These are phyloP conservation scores for Chenopodium suecicum DNA, from an alignment of 148 eudicot species.

Conservation along the genomic window DNA sequence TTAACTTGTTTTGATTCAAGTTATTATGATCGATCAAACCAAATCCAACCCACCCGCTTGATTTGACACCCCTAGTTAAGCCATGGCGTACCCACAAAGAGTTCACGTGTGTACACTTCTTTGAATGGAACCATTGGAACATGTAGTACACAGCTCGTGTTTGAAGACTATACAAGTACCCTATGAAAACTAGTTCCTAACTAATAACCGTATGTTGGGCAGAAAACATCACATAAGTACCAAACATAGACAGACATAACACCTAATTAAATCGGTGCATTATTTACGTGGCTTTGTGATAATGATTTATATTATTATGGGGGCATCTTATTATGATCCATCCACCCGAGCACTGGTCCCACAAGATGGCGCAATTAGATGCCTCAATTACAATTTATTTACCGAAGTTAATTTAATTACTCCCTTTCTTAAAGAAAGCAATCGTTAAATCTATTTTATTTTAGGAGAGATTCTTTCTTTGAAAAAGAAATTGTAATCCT, in stretches of 20 bases:
- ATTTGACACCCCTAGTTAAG: no score
- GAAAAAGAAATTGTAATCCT: no score
- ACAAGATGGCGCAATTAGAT: neutral
- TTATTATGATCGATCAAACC: no score
- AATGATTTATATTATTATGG: neutral
- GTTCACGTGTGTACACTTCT: neutral
- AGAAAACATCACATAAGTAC: constrained; percentile 3
- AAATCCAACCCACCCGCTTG: no score
- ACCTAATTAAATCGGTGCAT: constrained; percentile 11
- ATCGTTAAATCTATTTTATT: neutral
- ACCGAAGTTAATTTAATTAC: neutral
- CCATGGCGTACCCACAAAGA: neutral
- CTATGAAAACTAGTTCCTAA: neutral
- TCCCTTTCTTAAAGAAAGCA: neutral
- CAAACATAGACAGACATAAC: constrained; percentile 7
- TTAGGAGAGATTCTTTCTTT: no score
- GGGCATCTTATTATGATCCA: neutral
- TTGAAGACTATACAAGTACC: neutral
- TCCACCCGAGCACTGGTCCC: constrained; percentile 1
- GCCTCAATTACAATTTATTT: neutral
- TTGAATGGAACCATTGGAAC: neutral
- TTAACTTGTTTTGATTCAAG: no score
- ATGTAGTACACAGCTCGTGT: neutral
- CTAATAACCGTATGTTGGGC: neutral
- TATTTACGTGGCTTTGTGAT: neutral